A percentile compares a stretch with the other conserved stretches of the same genome.
Conservation (phyloP, 306 rosid species). For the Boehmeria nivea region DNA sequence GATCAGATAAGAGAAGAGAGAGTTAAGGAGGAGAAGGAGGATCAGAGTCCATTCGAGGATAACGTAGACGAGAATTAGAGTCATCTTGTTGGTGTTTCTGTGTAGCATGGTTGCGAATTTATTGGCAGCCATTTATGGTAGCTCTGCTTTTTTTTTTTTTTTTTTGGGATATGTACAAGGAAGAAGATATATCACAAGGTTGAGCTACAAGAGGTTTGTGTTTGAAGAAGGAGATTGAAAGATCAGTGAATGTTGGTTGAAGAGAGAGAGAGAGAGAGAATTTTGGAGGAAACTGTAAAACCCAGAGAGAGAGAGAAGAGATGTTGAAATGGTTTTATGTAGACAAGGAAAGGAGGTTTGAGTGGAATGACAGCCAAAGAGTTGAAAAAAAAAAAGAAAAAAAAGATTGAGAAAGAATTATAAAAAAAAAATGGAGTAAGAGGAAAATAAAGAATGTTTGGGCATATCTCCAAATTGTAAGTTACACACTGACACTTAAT, state of each 20-base stretch:
- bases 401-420: background rate
- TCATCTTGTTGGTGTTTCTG: constrained; percentile 74
- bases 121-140: constrained; percentile 80
- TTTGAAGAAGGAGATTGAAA: background rate
- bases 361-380: constrained; percentile 42
- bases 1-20: constrained; percentile 75
- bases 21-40: constrained; percentile 65
- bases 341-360: constrained; percentile 30
- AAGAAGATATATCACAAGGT: constrained; percentile 13
- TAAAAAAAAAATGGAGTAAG: no score
- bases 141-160: constrained; percentile 18
- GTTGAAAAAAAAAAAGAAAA: no score
- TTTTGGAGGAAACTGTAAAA: no score
- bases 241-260: background rate
- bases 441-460: background rate
- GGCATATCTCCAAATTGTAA: background rate
- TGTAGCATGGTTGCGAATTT: constrained; percentile 82
- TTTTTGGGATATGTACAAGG: constrained; percentile 47
- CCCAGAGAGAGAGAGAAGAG: constrained; percentile 23
- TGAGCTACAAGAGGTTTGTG: background rate
- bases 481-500: no score
- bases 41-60: constrained; percentile 86
- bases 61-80: constrained; percentile 72
- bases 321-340: constrained; percentile 40
- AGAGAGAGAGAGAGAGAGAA: constrained; percentile 10